Evolutionary conservation across 805 yeast genomes (phyloP), one percentile per base, ranked within the genome.

Genomic region (Hanseniaspora thailandica): DNA sequence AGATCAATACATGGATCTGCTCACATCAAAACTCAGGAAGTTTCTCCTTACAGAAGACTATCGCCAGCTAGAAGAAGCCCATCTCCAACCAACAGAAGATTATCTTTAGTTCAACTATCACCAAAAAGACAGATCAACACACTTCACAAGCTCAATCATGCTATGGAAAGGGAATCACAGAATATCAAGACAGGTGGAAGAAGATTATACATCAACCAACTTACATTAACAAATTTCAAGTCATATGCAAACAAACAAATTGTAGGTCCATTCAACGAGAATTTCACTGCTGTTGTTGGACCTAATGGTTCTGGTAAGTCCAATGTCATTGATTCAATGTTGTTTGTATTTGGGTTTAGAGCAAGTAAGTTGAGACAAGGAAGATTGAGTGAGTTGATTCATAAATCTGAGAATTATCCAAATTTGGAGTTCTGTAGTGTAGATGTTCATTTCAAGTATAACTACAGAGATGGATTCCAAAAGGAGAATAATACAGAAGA

Each of bases 251-350:
- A 98, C 0, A 71, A 75, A 17, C 97, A 93, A 68, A 78, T 78
- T 6, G 85, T 93, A 48, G 99, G 99, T 0, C 99, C 99, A 0
- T 93, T 93, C 67, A 84, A 93, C 61, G 69, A 89, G 35, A 86
- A 94, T 5, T 94, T 93, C 63, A 86, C 96, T 10, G 97, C 99
- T 0, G 95, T 93, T 10, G 97, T 93, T 13, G 99, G 99, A 0
- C 98, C 98, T 5, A 93, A 93, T 66, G 99, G 99, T 8, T 84
- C 96, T 12, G 99, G 99, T 2, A 93, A 93, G 68, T 89, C 97
- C 15, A 93, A 94, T 63, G 97, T 93, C 58, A 93, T 93, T 66
- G 98, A 94, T 66, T 87, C 97, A 5, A 80, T 93, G 74, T 75
- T 94, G 33, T 93, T 93, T 66, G 98, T 94, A 1, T 93, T 93